phyloP scores from a whole-genome alignment of 768 basidiomycete species.

The Leccinum obscurum region DNA sequence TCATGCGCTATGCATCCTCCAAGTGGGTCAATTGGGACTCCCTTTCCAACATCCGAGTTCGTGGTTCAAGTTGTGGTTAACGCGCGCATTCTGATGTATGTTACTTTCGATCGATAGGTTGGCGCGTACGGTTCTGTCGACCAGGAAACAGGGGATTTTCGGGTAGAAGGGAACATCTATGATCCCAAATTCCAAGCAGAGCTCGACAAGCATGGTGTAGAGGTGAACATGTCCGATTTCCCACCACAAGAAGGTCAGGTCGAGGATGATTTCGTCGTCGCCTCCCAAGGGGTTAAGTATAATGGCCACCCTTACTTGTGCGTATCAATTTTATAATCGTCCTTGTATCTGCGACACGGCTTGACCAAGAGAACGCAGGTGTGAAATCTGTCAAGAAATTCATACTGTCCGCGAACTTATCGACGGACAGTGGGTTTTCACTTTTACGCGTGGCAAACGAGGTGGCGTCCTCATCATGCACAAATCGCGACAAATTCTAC shows the following conservation, averaged over 20 bases:
- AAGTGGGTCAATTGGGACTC: conserved; percentile 42
- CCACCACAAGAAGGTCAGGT: conserved; percentile 17
- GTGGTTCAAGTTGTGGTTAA: not conserved
- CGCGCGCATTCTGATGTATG: not conserved
- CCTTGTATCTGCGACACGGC: not conserved
- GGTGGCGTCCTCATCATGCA: conserved; percentile 36
- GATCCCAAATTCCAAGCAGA: conserved; percentile 22
- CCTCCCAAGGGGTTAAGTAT: conserved; percentile 18
- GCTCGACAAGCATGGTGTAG: conserved; percentile 12
- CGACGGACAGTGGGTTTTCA: conserved; percentile 34
- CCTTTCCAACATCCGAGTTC: conserved; percentile 25
- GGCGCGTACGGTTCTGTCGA: conserved; percentile 37
- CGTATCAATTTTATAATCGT: not conserved
- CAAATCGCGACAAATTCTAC: conserved; percentile 21
- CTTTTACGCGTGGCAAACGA: conserved; percentile 18
- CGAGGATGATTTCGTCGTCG: conserved; percentile 25
- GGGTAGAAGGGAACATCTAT: conserved; percentile 38
- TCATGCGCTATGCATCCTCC: conserved; percentile 29
- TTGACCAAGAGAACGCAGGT: not conserved
- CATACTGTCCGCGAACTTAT: conserved; percentile 21
- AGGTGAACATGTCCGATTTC: conserved; percentile 17
- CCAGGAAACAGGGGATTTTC: conserved; percentile 29
- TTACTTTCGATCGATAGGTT: conserved; percentile 22
- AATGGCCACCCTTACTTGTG: conserved; percentile 2
- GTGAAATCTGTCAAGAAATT: not conserved